These are phyloP conservation scores for Sporobolomyces phaffii DNA, from an alignment of 768 basidiomycete species.

Conservation along the genomic window DNA sequence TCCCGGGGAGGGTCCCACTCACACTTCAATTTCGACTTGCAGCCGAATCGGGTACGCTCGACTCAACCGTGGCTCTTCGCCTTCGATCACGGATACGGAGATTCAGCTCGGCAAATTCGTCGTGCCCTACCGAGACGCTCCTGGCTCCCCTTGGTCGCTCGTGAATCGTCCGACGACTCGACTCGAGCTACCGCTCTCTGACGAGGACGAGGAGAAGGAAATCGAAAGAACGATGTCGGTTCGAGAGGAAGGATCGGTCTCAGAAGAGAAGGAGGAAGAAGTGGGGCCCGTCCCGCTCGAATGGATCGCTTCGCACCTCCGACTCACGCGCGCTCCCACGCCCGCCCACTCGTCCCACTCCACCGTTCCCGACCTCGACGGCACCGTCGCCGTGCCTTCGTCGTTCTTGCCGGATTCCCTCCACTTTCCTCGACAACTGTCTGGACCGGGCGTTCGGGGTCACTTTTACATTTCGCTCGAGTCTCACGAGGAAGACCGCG, in stretches of 20 bases:
- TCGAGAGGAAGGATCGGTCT: background rate
- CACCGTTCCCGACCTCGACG: background rate
- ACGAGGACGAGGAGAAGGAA: background rate
- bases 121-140: conserved; percentile 51
- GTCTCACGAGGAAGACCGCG: background rate
- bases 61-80: conserved; percentile 56
- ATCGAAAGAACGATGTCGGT: background rate
- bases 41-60: conserved; percentile 58
- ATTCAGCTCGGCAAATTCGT: conserved; percentile 81
- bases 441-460: background rate
- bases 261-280: background rate
- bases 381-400: background rate
- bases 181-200: background rate
- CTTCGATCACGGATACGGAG: conserved; percentile 83
- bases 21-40: too few species aligned
- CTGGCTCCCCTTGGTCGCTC: conserved; percentile 3
- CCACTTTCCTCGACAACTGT: background rate
- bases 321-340: background rate
- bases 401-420: background rate
- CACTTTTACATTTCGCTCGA: conserved; percentile 16
- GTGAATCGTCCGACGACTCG: background rate
- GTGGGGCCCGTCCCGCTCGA: conserved; percentile 1
- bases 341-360: conserved; percentile 1
- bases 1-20: too few species aligned
- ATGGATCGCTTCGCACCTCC: background rate